Percentiles rank a stretch among this genome's conserved stretches.
Conservation (phyloP, 192 early-diverging fungal genomes). For the Phlyctochytrium arcticum region DNA sequence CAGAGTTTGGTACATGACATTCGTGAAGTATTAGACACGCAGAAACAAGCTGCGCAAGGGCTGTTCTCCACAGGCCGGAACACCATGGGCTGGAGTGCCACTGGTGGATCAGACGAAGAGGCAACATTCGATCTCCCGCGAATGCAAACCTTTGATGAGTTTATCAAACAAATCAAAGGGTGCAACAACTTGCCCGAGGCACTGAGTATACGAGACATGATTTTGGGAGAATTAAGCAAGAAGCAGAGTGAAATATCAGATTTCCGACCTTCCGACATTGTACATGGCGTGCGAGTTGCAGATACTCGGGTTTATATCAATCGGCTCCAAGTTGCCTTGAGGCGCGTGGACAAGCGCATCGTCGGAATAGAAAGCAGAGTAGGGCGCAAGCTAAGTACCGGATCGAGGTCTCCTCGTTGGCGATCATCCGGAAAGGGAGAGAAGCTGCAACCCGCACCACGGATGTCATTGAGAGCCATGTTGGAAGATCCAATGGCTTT, state of each 20-base stretch:
- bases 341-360: conserved; percentile 70
- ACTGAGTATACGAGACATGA: conserved; percentile 60
- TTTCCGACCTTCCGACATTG: conserved; percentile 65
- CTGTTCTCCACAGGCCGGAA: too few relatives aligned
- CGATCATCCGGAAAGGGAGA: too few relatives aligned
- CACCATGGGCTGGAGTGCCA: too few relatives aligned
- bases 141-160: conserved; percentile 64
- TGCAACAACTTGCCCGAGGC: conserved; percentile 61
- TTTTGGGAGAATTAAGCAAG: conserved; percentile 71
- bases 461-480: conserved; percentile 44
- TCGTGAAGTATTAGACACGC: conserved; percentile 2
- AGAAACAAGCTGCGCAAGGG: too few relatives aligned
- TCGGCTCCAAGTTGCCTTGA: conserved; percentile 66
- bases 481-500: conserved; percentile 62
- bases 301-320: conserved; percentile 73
- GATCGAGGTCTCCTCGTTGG: too few relatives aligned
- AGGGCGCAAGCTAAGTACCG: too few relatives aligned
- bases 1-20: neutral
- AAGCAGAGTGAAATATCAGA: conserved; percentile 56
- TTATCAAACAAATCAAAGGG: conserved; percentile 67
- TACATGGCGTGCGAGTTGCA: conserved; percentile 74
- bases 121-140: neutral
- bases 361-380: conserved; percentile 47
- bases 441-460: too few relatives aligned
- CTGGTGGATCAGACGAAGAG: neutral